Base-by-base conservation (phyloP, 1,139 yeast genomes). In the Magnusiomyces ingens region DNA sequence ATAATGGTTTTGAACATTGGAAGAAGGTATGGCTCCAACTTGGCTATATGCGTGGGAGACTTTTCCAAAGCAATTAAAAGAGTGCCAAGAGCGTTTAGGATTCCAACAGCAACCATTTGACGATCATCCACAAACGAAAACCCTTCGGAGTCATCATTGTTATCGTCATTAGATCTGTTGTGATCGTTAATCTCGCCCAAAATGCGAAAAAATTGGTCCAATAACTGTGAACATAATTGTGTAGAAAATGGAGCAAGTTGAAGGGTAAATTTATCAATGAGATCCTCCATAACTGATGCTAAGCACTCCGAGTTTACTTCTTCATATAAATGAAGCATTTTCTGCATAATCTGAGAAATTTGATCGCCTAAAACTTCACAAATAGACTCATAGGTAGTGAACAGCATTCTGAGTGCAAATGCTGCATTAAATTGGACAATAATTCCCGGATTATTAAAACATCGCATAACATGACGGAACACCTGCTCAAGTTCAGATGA, bases 161-260 rank as follows among this genome's bases (percentile, higher is more conserved):
- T 61, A 18, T 65, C 68, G 10, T 67, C 62, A 40, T 62, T 62
- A 32, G 57, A 49, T 54, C 60, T 60, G 45, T 62, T 60, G 53
- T 64, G 60, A 38, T 71, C 94, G 53, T 80, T 75, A 48, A 88
- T 71, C 61, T 90, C 97, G 41, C 73, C 71, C 1, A 88, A 83
- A 44, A 90, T 70, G 62, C 86, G 78, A 76, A 89, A 70, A 63
- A 90, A 85, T 67, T 91, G 97, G 57, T 84, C 85, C 29, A 85
- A 83, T 60, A 93, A 73, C 63, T 86, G 91, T 43, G 76, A 77
- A 78, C 91, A 89, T 62, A 93, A 75, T 61, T 88, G 94, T 44
- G 85, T 82, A 5, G 97, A 96, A 70, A 91, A 93, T 22, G 99
- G 98, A 59, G 91, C 93, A 60, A 93, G 74, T 69, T 91, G 95